Conservation (phyloP, 1,284 basidiomycete species). For the Mycena citricolor region DNA sequence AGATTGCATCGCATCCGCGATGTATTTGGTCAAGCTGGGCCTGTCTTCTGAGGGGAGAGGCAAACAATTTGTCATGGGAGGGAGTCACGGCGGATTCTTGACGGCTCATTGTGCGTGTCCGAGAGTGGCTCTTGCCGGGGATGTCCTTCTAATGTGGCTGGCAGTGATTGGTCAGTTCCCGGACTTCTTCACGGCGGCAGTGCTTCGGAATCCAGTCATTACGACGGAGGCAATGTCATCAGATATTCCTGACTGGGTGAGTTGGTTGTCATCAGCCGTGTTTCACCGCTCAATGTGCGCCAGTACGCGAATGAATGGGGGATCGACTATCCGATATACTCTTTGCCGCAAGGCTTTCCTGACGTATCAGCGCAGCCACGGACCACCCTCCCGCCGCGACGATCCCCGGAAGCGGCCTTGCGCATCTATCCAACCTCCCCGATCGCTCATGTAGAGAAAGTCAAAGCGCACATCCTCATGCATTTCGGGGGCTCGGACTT, state of each 20-base stretch:
- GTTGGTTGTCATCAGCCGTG: not conserved
- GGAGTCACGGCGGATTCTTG: constrained; percentile 76
- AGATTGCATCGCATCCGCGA: constrained; percentile 57
- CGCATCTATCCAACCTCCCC: constrained; percentile 56
- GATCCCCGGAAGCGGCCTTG: constrained; percentile 46
- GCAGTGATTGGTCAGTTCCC: constrained; percentile 67
- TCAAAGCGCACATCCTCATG: constrained; percentile 57
- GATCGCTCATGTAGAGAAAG: constrained; percentile 50
- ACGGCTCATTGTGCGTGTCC: constrained; percentile 54
- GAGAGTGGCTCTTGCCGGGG: too few relatives aligned
- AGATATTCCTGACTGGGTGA: constrained; percentile 72
- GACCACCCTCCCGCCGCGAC: constrained; percentile 32
- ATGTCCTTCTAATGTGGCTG: too few relatives aligned
- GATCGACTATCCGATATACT: constrained; percentile 40
- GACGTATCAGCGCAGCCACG: constrained; percentile 10
- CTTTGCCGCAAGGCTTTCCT: constrained; percentile 27
- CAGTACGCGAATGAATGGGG: constrained; percentile 58
- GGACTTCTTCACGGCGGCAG: constrained; percentile 58
- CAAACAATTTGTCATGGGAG: constrained; percentile 59
- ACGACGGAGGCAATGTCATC: constrained; percentile 54
- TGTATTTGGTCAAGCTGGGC: constrained; percentile 49
- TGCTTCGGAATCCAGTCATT: constrained; percentile 71
- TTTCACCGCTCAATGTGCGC: not conserved
- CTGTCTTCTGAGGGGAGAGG: constrained; percentile 46
- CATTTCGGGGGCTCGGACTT: constrained; percentile 61